Percentiles rank a stretch among this genome's conserved stretches.
Evolutionary conservation across 305 asterid species (phyloP).

Genomic region (Fraxinus nigra): DNA sequence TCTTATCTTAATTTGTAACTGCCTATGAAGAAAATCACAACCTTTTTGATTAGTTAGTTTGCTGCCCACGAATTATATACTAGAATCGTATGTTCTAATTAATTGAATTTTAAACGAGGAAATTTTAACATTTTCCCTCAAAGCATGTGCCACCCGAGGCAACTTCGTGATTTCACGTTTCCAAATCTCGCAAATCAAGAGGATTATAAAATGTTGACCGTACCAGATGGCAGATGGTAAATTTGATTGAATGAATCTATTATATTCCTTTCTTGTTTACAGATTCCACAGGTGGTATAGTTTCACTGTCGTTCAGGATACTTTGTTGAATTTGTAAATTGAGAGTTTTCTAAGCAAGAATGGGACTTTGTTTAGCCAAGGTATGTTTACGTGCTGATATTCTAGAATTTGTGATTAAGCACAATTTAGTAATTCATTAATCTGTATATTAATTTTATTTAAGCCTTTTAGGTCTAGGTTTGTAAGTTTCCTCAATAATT

Average conservation of each 20-base stretch:
- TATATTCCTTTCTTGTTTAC: background rate
- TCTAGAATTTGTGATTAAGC: background rate
- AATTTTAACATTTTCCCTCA: background rate
- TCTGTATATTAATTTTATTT: background rate
- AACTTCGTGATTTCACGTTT: background rate
- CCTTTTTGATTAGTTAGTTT: background rate
- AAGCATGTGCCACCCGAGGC: background rate
- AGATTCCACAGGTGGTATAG: background rate
- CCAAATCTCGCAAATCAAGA: background rate
- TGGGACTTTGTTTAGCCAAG: constrained; percentile 65
- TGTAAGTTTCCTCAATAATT: background rate
- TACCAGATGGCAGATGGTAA: background rate
- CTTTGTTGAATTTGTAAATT: background rate
- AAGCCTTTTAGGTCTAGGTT: background rate
- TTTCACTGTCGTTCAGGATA: background rate
- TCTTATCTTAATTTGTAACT: background rate
- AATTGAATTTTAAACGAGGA: background rate
- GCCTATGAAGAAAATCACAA: background rate
- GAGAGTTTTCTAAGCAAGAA: constrained; percentile 7
- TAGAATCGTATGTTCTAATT: background rate
- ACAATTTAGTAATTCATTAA: background rate
- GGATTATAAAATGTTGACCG: background rate
- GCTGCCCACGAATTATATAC: background rate
- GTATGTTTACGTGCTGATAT: constrained; percentile 24
- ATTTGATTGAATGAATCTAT: background rate